phyloP scores from a whole-genome alignment of 78 protist species.

The Tieghemostelium lacteum region DNA sequence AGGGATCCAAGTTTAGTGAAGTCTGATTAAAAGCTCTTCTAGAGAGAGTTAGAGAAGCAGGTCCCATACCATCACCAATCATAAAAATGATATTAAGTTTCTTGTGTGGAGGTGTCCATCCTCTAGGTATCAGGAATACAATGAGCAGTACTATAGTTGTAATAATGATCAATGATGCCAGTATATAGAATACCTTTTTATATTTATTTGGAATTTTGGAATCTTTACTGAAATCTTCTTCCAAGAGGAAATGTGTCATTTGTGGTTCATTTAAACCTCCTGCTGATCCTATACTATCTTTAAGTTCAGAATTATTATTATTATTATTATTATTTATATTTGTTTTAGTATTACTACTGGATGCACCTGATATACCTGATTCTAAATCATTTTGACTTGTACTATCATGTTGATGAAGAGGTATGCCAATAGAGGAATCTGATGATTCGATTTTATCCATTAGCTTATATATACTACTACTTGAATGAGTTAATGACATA shows the following conservation, averaged over 20 bases:
- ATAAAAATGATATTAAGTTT: constrained; percentile 41
- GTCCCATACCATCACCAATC: constrained; percentile 81
- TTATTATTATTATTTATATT: too few relatives aligned
- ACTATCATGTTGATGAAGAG: not conserved
- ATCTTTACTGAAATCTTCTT: constrained; percentile 10
- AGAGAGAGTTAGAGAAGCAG: constrained; percentile 46
- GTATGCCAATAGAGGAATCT: too few relatives aligned
- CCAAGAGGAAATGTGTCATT: constrained; percentile 14
- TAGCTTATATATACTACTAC: too few relatives aligned
- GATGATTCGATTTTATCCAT: too few relatives aligned
- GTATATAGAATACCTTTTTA: constrained; percentile 22
- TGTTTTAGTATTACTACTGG: not conserved
- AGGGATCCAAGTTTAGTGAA: constrained; percentile 17
- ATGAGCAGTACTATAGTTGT: constrained; percentile 17
- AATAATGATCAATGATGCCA: not conserved
- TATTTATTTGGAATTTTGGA: not conserved
- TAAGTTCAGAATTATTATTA: not conserved
- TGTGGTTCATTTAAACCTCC: not conserved
- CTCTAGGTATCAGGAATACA: constrained; percentile 49
- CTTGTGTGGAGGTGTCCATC: constrained; percentile 21
- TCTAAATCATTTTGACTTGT: not conserved
- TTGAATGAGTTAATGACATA: too few relatives aligned
- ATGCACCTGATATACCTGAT: not conserved
- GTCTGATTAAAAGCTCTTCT: not conserved
- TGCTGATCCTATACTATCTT: not conserved